These are phyloP conservation scores for Calonectria crousiana DNA, from an alignment of 2,329 filamentous ascomycete species.

Conservation along the genomic window DNA sequence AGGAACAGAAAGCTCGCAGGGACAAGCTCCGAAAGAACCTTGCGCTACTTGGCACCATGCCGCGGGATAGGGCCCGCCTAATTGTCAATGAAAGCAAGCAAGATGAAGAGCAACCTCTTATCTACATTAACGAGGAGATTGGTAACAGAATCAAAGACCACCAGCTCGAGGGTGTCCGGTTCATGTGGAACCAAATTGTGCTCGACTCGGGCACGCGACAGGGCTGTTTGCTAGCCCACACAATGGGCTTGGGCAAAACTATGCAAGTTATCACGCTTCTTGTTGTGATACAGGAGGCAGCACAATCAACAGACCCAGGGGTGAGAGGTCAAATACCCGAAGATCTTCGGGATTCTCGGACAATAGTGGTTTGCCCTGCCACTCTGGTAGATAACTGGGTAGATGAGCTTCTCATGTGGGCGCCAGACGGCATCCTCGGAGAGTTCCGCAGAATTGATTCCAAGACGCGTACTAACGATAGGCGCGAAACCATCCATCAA, in stretches of 20 bases:
- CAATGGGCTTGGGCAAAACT: conserved; percentile 93
- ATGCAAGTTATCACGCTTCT: conserved; percentile 92
- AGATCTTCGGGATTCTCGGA: conserved; percentile 71
- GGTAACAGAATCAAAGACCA: conserved; percentile 79
- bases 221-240: conserved; percentile 87
- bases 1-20: conserved; percentile 66
- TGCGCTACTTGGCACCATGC: conserved; percentile 56
- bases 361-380: conserved; percentile 81
- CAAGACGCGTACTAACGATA: conserved; percentile 47
- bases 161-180: conserved; percentile 84
- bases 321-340: conserved; percentile 76
- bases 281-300: conserved; percentile 77
- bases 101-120: conserved; percentile 68
- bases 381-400: conserved; percentile 84
- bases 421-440: conserved; percentile 67
- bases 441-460: conserved; percentile 67
- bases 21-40: conserved; percentile 60
- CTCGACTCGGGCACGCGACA: conserved; percentile 68
- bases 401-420: conserved; percentile 82
- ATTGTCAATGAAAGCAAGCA: conserved; percentile 77
- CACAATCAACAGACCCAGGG: conserved; percentile 66
- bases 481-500: conserved; percentile 59
- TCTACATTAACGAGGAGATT: conserved; percentile 75
- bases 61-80: conserved; percentile 61
- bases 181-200: conserved; percentile 89